A percentile compares a stretch with the other conserved stretches of the same genome.
Evolutionary conservation across 176 grass and related monocot genomes (phyloP).

Genomic region (Chrysopogon serrulatus): DNA sequence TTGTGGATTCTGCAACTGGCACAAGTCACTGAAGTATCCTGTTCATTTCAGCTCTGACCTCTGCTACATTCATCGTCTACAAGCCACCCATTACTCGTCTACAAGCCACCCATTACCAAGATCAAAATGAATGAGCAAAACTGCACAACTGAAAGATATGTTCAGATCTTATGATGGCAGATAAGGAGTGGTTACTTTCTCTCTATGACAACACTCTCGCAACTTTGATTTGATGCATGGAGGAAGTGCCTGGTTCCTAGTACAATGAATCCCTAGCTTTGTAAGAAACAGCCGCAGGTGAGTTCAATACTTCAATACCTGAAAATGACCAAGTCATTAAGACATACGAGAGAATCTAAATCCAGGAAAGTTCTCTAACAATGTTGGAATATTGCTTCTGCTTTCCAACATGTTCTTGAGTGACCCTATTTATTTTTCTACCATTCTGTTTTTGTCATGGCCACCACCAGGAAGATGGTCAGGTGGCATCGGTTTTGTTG

Average conservation of each 20-base stretch:
- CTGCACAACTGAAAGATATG: background rate
- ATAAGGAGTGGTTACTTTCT: background rate
- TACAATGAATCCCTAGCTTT: constrained; percentile 1
- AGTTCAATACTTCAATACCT: background rate
- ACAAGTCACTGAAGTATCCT: constrained; percentile 51
- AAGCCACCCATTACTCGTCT: too few species aligned
- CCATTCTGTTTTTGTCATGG: too few species aligned
- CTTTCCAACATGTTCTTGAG: too few species aligned
- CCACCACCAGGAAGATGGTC: too few species aligned
- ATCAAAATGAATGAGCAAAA: background rate
- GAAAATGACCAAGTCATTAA: background rate
- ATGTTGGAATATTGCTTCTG: too few species aligned
- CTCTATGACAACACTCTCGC: background rate
- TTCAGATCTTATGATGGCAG: background rate
- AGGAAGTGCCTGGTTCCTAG: constrained; percentile 5
- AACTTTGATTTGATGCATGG: constrained; percentile 6
- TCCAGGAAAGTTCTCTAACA: too few species aligned
- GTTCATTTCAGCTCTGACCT: constrained; percentile 49
- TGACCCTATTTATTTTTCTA: too few species aligned
- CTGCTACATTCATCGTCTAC: constrained; percentile 6
- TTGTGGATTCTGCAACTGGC: constrained; percentile 48
- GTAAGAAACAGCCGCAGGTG: background rate
- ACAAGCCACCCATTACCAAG: too few species aligned
- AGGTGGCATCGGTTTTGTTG: too few species aligned
- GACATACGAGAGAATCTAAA: background rate